Evolutionary conservation across 2,329 filamentous ascomycete species (phyloP), one percentile per base, ranked within the genome.

Genomic region (Colletotrichum costaricense): DNA sequence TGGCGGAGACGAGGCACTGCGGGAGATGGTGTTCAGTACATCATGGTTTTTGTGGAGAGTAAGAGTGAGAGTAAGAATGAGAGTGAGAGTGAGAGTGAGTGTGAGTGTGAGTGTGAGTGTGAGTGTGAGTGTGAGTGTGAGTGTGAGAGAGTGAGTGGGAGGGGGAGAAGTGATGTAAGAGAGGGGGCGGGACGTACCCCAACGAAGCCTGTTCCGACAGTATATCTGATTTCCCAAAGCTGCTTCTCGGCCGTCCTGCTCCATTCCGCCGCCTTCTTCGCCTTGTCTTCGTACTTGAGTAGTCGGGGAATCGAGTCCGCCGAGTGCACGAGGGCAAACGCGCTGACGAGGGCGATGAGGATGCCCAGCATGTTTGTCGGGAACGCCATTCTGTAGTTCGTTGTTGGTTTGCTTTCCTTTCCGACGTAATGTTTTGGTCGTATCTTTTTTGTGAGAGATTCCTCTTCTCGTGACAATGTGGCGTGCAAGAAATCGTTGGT

Each of bases 251-350:
- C 79, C 1, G 73, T 70, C 28, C 65, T 73, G 74, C 79, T 81
- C 79, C 79, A 81, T 11, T 79, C 76, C 8, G 79, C 79, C 3
- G 79, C 79, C 67, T 77, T 78, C 63, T 80, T 69, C 26, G 77
- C 79, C 26, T 78, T 77, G 4, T 69, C 67, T 60, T 81, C 79
- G 74, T 81, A 81, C 24, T 75, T 78, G 16, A 67, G 76, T 19
- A 81, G 75, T 59, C 78, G 78, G 6, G 76, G 74, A 54, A 80
- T 79, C 4, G 79, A 80, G 35, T 74, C 70, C 6, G 72, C 38
- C 22, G 79, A 79, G 38, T 78, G 73, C 8, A 54, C 69, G 28
- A 78, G 65, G 5, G 76, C 75, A 66, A 76, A 78, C 60, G 63
- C 75, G 65, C 78, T 80, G 65, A 77, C 52, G 42, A 75, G 30